Evolutionary conservation across 768 basidiomycete genomes (phyloP).

Genomic region (Suillus placidus): DNA sequence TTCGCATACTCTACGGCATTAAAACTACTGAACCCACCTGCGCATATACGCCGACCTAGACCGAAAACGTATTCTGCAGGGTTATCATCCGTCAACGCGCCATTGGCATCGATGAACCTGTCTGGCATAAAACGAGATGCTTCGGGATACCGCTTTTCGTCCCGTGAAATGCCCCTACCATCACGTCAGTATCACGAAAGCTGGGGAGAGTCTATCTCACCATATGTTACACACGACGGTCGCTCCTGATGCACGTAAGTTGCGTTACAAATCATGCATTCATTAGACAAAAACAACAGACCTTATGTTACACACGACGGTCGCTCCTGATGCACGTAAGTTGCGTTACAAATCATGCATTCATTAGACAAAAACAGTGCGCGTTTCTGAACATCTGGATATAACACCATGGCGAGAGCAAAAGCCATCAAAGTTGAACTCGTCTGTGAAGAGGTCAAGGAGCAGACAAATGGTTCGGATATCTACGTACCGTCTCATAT

Average conservation of each 20-base stretch:
- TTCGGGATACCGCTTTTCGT: background rate
- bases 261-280: background rate
- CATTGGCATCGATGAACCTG: background rate
- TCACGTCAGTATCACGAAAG: background rate
- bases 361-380: background rate
- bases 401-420: constrained; percentile 5
- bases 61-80: background rate
- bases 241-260: background rate
- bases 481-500: constrained; percentile 21
- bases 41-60: background rate
- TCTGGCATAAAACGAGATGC: background rate
- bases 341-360: background rate
- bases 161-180: background rate
- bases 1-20: background rate
- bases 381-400: constrained; percentile 16
- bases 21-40: background rate
- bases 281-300: background rate
- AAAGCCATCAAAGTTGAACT: background rate
- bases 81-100: background rate
- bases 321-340: background rate
- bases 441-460: background rate
- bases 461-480: background rate
- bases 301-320: background rate
- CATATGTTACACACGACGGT: background rate
- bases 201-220: background rate